Conservation (phyloP, 2,329 filamentous ascomycete species). For the Elsinoe necatrix region DNA sequence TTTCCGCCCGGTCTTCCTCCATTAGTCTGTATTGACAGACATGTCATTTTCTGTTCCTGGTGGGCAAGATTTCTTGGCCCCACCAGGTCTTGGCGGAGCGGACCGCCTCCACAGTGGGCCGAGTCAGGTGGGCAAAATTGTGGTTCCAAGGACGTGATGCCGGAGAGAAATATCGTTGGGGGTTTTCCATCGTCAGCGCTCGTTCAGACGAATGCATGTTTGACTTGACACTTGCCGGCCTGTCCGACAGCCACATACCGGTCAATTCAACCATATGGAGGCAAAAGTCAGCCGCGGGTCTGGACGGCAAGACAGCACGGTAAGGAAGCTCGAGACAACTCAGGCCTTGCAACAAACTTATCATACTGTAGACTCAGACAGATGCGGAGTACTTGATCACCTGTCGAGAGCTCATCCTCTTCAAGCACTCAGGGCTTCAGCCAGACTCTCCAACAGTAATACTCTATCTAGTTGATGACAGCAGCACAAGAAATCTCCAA, state of each 20-base stretch:
- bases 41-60: too few species aligned
- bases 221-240: neutral
- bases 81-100: neutral
- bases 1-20: constrained; percentile 66
- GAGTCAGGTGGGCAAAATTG: neutral
- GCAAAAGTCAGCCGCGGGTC: neutral
- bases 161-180: neutral
- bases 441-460: neutral
- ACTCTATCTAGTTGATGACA: neutral
- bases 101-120: neutral
- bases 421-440: neutral
- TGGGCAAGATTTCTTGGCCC: neutral
- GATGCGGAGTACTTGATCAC: too few species aligned
- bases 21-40: constrained; percentile 37
- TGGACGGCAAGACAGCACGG: neutral
- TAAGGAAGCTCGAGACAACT: neutral
- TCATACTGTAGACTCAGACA: too few species aligned
- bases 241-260: neutral
- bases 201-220: neutral
- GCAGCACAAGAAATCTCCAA: neutral
- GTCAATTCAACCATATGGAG: neutral
- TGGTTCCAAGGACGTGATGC: neutral
- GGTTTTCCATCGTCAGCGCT: neutral
- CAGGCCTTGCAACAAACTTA: neutral
- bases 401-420: too few species aligned